Base-by-base conservation (phyloP, 1,139 yeast genomes). In the Casaregolazyma suthepensis region DNA sequence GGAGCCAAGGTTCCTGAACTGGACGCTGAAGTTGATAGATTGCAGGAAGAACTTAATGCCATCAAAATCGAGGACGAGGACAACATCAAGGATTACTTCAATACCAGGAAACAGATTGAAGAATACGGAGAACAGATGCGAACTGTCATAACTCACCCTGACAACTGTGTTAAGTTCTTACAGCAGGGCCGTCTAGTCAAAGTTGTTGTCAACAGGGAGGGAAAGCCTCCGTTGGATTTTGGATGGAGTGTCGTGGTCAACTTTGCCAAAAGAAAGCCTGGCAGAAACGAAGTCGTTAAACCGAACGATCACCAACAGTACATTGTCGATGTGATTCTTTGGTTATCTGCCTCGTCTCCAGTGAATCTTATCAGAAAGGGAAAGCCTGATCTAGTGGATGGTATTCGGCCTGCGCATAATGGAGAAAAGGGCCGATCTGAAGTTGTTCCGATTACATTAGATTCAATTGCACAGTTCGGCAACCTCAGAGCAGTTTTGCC, bases 161-260 rank as follows among this genome's bases (percentile, higher is more conserved):
- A 94, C 9, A 83, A 91, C 67, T 77, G 85, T 29, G 74, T 91
- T 54, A 87, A 88, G 35, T 94, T 86, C 67, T 74, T 94, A 62
- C 96, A 90, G 69, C 82, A 89, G 26, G 99, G 99, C 42, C 80
- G 99, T 70, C 78, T 94, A 55, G 73, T 91, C 46, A 82, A 83
- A 62, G 81, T 94, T 18, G 78, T 78, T 54, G 74, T 83, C 44
- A 79, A 67, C 17, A 43, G 46, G 13, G 63, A 56, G n/a, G 55
- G 53, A 18, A 54, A 48, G 12, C 55, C 53, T 6, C 53, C 53
- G 2, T 57, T 66, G 3, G 87, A 90, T 59, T 94, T 90, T 67
- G 97, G 96, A 10, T 94, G 99, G 99, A 97, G 93, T 53, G 87
- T 88, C 68, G 93, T 91, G 19, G 83, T 88, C 7, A 80, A 83